Evolutionary conservation across 179 eudicot species (phyloP), one percentile per base, ranked within the genome.

Genomic region (Silene noctiflora): DNA sequence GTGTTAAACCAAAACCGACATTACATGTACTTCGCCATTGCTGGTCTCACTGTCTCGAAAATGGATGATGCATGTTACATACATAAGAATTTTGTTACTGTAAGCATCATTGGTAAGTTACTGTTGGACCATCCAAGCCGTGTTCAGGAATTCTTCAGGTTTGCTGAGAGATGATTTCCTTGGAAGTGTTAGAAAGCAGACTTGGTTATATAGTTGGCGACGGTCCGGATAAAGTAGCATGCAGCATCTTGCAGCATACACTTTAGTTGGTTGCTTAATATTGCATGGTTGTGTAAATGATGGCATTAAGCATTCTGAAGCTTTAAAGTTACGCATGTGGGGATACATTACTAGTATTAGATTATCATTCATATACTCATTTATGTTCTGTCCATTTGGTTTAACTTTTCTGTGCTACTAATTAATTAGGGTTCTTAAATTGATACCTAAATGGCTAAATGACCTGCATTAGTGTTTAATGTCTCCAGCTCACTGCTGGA

Each of bases 251-350:
- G n/a, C n/a, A n/a, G n/a, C n/a, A n/a, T n/a, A n/a, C n/a, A n/a
- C n/a, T n/a, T n/a, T n/a, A n/a, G 56, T 33, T 6, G 27, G 51
- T 31, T 59, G 48, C 75, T 19, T 72, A 9, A 6, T 14, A 25
- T 55, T 24, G 63, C 22, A 53, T 71, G 2, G 17, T 53, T 25
- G 63, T 71, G 13, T 25, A 71, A 29, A 6, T 17, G 42, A 71
- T 53, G 44, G 25, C 46, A 55, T 71, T 17, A 27, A 71, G 2
- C 75, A 55, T 72, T 35, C 48, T 56, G 64, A 72, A 53, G 20
- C 67, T 72, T 72, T 58, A 58, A 72, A 72, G 75, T 55, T 25
- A 72, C 25, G 67, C 75, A 58, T 72, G 75, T 55, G 65, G 71
- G 71, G 53, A 39, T 55, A 24, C 73, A 19, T 46, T 20, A 31